Evolutionary conservation across 331 rosid genomes (phyloP), one percentile per base, ranked within the genome.

Genomic region (Prunus yedoensis): DNA sequence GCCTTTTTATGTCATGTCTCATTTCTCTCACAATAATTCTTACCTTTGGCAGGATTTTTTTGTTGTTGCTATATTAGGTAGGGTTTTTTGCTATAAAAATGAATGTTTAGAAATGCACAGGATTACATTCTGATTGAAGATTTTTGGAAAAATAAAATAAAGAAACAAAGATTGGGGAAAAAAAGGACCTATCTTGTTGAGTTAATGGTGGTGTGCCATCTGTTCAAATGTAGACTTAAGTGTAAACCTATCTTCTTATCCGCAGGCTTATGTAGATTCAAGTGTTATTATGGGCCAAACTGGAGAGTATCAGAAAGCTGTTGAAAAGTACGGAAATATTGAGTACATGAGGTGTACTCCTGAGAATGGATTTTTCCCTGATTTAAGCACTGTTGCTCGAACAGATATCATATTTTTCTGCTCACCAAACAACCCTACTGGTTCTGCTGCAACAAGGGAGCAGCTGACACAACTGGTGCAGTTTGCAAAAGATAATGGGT

Each of bases 341-440:
- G 97, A 94, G 83, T 94, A 94, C 83, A 88, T 91, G 95, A 88
- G 90, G 71, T 94, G 97, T 81, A 86, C 88, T 8, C 90, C 94
- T 27, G 89, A 89, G 79, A 94, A 86, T 61, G 83, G 90, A 30
- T 94, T 94, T 74, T 94, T 91, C 79, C 97, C 97, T 0, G 93
- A 91, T 85, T 82, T 94, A 67, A 51, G 83, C 13, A 63, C 73
- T 25, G 75, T 82, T 81, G 5, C 87, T 66, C 86, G 88, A 66
- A 75, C 96, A 69, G 91, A 94, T 60, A 79, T 89, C 53, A 91
- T 94, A 68, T 94, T 91, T 89, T 91, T 91, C 76, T 89, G 96
- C 80, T 94, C 97, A 41, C 98, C 98, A 66, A 93, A 94, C 94
- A 90, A 93, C 73, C 98, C 98, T 60, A 91, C 97, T 50, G 96